A percentile compares a stretch with the other conserved stretches of the same genome.
Evolutionary conservation across 2,329 filamentous ascomycete species (phyloP).

Genomic region (Ophiostoma triangulosporum): DNA sequence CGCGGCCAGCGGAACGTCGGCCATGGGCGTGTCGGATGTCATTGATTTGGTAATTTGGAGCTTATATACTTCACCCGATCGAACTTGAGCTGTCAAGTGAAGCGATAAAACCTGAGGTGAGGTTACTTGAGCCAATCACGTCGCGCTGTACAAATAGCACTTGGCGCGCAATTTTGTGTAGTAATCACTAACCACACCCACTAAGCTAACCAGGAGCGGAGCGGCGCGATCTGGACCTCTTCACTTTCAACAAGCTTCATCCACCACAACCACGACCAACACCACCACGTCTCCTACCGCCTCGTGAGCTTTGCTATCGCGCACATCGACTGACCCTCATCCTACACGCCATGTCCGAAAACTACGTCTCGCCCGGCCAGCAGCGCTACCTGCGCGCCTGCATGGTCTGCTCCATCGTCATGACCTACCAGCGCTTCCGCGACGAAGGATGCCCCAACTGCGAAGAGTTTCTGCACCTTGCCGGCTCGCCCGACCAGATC

Average conservation of each 20-base stretch:
- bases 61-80: too few species aligned
- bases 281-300: background rate
- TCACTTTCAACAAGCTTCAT: background rate
- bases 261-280: background rate
- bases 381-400: conserved; percentile 85
- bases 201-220: background rate
- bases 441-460: conserved; percentile 91
- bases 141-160: too few species aligned
- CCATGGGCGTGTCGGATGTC: conserved; percentile 18
- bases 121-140: too few species aligned
- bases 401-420: conserved; percentile 96
- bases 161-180: too few species aligned
- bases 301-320: too few species aligned
- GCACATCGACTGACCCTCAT: background rate
- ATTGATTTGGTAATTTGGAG: background rate
- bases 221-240: too few species aligned
- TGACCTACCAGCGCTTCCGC: conserved; percentile 73
- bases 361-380: conserved; percentile 60
- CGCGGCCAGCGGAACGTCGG: conserved; percentile 6
- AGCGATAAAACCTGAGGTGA: too few species aligned
- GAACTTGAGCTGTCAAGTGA: too few species aligned
- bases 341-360: conserved; percentile 29
- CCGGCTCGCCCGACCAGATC: conserved; percentile 65
- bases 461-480: conserved; percentile 78
- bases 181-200: background rate